Evolutionary conservation across 1,284 basidiomycete genomes (phyloP), one percentile per base, ranked within the genome.

Genomic region (Chalciporus sp.): DNA sequence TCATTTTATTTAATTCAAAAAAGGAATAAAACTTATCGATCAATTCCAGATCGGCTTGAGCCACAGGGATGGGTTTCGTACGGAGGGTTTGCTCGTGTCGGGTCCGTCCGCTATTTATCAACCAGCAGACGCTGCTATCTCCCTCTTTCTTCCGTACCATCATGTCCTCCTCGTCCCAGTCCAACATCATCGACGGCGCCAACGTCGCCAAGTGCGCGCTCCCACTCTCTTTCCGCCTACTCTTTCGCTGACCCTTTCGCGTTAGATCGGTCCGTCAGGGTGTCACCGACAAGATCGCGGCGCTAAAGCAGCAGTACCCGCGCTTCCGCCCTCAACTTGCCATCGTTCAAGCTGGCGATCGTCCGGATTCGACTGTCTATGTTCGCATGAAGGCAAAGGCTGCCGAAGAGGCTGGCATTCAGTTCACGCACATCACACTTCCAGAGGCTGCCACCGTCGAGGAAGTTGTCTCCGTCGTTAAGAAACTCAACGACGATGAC

Each of bases 351-450:
- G 95, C 95, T 51, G 97, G 97, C 49, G 84, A 85, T 31, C 87
- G 92, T 59, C 88, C 93, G 39, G 96, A 98, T 69, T 98, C 95
- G 8, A 79, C 81, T 31, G 90, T 90, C 50, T 99, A 99, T 76
- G 90, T 99, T 61, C 93, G 94, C 68, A 98, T 98, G 96, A 99
- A 99, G 77, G 81, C 85, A 49, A 97, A 95, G 74, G 97, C 97
- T 11, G 93, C 95, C 23, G 87, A 94, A 66, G 94, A 99, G 75
- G 91, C 93, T 62, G 95, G 96, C 56, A 94, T 99, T 78, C 84
- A 81, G 57, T 91, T 92, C 73, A 85, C 88, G 55, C 95, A 98
- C 72, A 77, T 98, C 66, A 72, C 74, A 16, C 72, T 97, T 31
- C 83, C 90, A 14, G 88, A 84, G 47, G 86, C 89, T 55, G 79